A percentile compares a stretch with the other conserved stretches of the same genome.
These are phyloP conservation scores for Phytophthora pseudosyringae DNA, from an alignment of 352 stramenopile genomes.

Conservation along the genomic window DNA sequence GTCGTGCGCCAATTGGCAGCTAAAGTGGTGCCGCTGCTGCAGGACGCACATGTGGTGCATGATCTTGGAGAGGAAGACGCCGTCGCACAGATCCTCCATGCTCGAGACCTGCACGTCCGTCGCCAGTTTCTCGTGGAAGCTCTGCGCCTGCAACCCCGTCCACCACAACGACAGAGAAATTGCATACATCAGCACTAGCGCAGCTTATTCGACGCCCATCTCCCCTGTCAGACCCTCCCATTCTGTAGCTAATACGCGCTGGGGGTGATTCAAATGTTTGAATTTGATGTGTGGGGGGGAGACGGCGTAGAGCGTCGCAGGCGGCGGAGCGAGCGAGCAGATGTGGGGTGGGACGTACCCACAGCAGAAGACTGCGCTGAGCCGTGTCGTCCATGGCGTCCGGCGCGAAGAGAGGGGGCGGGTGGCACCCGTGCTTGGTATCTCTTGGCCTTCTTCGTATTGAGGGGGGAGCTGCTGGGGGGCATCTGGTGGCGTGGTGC, in stretches of 20 bases:
- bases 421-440: slow-evolving; percentile 3
- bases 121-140: slow-evolving; percentile 67
- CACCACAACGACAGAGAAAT: slow-evolving; percentile 1
- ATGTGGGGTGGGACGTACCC: slow-evolving; percentile 47
- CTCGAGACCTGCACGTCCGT: slow-evolving; percentile 46
- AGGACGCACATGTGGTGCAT: slow-evolving; percentile 85
- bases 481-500: slow-evolving; percentile 6
- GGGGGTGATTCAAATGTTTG: slow-evolving; percentile 17
- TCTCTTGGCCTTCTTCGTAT: slow-evolving; percentile 34
- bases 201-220: neutral
- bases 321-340: neutral
- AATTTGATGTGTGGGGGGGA: neutral
- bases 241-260: neutral
- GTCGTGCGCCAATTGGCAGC: neutral
- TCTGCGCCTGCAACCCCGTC: slow-evolving; percentile 59
- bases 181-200: slow-evolving; percentile 4
- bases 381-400: slow-evolving; percentile 69
- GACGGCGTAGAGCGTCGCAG: neutral
- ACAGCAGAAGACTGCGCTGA: slow-evolving; percentile 78
- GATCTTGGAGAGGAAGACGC: slow-evolving; percentile 84
- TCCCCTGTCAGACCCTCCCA: neutral
- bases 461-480: slow-evolving; percentile 9
- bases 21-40: neutral
- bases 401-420: slow-evolving; percentile 3
- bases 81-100: slow-evolving; percentile 74